Evolutionary conservation across 192 early-diverging fungal species (phyloP).

Genomic region (Dispira parvispora): DNA sequence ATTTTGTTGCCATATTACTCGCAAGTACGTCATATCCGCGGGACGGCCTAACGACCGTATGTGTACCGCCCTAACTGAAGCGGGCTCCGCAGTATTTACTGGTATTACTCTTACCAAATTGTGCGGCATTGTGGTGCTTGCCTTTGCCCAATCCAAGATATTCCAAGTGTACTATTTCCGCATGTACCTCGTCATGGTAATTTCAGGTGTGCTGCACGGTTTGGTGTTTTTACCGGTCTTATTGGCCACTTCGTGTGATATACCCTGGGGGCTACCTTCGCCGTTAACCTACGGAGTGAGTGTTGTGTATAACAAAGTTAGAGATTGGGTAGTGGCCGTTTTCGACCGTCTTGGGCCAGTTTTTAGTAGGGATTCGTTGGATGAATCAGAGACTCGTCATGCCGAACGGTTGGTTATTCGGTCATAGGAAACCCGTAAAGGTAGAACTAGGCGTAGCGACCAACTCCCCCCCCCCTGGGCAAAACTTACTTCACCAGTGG

Average conservation of each 20-base stretch:
- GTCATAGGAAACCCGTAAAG: background rate
- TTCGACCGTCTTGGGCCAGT: no score
- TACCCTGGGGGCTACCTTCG: no score
- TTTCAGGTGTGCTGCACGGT: conserved; percentile 38
- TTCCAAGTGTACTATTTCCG: conserved; percentile 53
- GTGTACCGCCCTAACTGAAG: conserved; percentile 28
- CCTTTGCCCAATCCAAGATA: conserved; percentile 47
- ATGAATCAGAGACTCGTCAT: background rate
- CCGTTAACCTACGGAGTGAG: no score
- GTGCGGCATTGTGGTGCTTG: conserved; percentile 41
- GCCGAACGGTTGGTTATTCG: conserved; percentile 3
- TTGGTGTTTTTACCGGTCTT: conserved; percentile 37
- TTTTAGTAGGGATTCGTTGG: no score
- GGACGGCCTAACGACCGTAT: conserved; percentile 30
- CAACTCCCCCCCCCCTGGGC: no score
- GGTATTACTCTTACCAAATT: conserved; percentile 50
- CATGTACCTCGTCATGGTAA: conserved; percentile 45
- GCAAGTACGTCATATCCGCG: conserved; percentile 32
- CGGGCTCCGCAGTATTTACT: conserved; percentile 44
- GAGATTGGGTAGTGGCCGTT: no score
- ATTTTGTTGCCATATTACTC: conserved; percentile 45
- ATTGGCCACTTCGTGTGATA: conserved; percentile 13
- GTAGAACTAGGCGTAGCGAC: no score
- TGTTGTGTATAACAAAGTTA: no score
- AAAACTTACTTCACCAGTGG: no score